Conservation (phyloP, 768 basidiomycete species). For the Dentipellis sp. region DNA sequence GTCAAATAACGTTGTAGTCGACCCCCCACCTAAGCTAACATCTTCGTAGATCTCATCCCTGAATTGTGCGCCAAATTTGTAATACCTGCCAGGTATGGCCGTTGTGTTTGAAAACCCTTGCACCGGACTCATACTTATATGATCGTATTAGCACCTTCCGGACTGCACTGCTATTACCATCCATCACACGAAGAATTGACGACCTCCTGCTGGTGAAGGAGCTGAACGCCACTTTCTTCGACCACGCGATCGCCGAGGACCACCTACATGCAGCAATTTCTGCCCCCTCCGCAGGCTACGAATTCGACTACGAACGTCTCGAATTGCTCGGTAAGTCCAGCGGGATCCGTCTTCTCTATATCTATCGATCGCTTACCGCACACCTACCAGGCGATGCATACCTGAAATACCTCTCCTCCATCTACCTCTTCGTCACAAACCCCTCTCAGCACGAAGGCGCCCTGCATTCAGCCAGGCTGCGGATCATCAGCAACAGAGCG, state of each 20-base stretch:
- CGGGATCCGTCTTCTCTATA: not conserved
- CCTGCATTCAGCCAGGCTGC: constrained; percentile 57
- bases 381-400: constrained; percentile 60
- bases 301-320: constrained; percentile 75
- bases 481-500: constrained; percentile 67
- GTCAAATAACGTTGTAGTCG: constrained; percentile 18
- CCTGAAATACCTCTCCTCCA: constrained; percentile 68
- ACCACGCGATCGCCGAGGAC: constrained; percentile 49
- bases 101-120: not conserved
- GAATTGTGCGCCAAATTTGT: constrained; percentile 68
- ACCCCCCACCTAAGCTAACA: constrained; percentile 6
- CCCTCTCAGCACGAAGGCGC: constrained; percentile 57
- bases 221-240: constrained; percentile 61
- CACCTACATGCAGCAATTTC: constrained; percentile 59
- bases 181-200: constrained; percentile 63
- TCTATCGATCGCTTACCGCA: not conserved
- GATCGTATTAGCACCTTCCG: constrained; percentile 44
- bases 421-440: constrained; percentile 64
- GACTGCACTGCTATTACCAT: constrained; percentile 64
- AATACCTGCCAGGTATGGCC: constrained; percentile 57
- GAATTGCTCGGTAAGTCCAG: constrained; percentile 59
- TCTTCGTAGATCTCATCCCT: constrained; percentile 64
- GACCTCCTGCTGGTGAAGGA: constrained; percentile 70
- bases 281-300: constrained; percentile 58
- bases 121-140: not conserved